phyloP scores from a whole-genome alignment of 164 flowering plant species.

The Chloranthus sessilifolius region DNA sequence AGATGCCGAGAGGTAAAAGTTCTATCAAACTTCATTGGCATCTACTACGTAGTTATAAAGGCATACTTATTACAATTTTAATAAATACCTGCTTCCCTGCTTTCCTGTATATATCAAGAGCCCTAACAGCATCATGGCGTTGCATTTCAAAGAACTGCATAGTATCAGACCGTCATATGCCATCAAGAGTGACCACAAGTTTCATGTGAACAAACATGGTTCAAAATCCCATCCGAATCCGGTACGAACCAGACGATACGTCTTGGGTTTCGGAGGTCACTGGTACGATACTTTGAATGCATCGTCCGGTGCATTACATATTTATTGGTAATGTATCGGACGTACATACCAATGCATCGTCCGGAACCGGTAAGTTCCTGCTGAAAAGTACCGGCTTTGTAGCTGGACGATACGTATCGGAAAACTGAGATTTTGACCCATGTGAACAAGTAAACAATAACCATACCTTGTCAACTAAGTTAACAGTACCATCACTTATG shows the following conservation, averaged over 20 bases:
- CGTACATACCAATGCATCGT: no score
- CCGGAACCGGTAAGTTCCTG: no score
- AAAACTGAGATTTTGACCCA: background rate
- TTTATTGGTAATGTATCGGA: no score
- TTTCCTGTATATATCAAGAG: conserved; percentile 79
- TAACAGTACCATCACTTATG: conserved; percentile 78
- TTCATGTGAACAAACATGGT: no score
- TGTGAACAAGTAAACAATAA: conserved; percentile 1
- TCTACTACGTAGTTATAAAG: background rate
- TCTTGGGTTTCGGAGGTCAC: no score
- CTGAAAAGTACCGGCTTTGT: no score
- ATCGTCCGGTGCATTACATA: no score
- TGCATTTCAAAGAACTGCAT: conserved; percentile 98
- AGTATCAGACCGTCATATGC: conserved; percentile 1
- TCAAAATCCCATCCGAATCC: background rate
- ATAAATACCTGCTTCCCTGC: conserved; percentile 77
- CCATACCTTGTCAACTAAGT: conserved; percentile 95
- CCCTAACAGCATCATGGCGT: conserved; percentile 78
- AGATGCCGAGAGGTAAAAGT: background rate
- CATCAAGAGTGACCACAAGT: background rate
- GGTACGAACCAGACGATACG: background rate
- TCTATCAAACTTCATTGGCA: background rate
- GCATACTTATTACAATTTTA: background rate
- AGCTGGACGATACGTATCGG: no score
- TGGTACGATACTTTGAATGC: no score